Percentiles rank a stretch among this genome's conserved stretches.
These are phyloP conservation scores for Ceratocystis papillata DNA, from an alignment of 2,329 filamentous ascomycete genomes.

Conservation along the genomic window DNA sequence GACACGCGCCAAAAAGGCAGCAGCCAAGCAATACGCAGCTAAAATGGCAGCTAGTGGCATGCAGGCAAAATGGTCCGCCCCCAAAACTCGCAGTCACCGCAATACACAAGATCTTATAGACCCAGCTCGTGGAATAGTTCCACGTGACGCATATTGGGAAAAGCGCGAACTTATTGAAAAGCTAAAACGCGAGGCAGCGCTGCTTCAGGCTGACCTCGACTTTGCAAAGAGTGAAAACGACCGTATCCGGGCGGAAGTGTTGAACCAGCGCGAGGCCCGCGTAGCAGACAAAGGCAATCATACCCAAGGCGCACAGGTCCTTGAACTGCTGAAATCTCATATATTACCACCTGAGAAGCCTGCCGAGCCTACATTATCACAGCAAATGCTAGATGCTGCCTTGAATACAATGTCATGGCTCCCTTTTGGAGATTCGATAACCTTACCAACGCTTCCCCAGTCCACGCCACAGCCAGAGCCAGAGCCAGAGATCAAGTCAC, in stretches of 20 bases:
- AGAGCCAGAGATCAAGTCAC: slow-evolving; percentile 43
- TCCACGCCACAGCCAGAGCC: slow-evolving; percentile 32
- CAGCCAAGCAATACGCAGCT: slow-evolving; percentile 11
- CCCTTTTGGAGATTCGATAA: slow-evolving; percentile 38
- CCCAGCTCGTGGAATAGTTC: slow-evolving; percentile 36
- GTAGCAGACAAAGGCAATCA: background rate
- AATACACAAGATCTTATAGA: slow-evolving; percentile 27
- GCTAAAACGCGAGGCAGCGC: slow-evolving; percentile 45
- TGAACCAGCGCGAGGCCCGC: slow-evolving; percentile 22
- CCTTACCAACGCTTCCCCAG: slow-evolving; percentile 26
- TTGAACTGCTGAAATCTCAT: slow-evolving; percentile 28
- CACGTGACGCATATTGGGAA: slow-evolving; percentile 36
- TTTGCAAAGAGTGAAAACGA: slow-evolving; percentile 49
- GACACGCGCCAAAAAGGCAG: slow-evolving; percentile 16
- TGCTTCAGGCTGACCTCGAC: slow-evolving; percentile 48
- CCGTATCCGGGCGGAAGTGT: slow-evolving; percentile 35
- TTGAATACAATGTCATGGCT: slow-evolving; percentile 43
- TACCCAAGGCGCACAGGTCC: slow-evolving; percentile 13
- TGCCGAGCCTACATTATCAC: slow-evolving; percentile 29
- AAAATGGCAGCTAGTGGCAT: slow-evolving; percentile 4
- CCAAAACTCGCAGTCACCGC: slow-evolving; percentile 4
- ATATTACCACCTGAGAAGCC: slow-evolving; percentile 33
- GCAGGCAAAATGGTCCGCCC: slow-evolving; percentile 20
- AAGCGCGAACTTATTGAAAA: slow-evolving; percentile 45
- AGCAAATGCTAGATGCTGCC: slow-evolving; percentile 40